Conservation (phyloP, 106 monocot species). For the Dactylorhiza incarnata region DNA sequence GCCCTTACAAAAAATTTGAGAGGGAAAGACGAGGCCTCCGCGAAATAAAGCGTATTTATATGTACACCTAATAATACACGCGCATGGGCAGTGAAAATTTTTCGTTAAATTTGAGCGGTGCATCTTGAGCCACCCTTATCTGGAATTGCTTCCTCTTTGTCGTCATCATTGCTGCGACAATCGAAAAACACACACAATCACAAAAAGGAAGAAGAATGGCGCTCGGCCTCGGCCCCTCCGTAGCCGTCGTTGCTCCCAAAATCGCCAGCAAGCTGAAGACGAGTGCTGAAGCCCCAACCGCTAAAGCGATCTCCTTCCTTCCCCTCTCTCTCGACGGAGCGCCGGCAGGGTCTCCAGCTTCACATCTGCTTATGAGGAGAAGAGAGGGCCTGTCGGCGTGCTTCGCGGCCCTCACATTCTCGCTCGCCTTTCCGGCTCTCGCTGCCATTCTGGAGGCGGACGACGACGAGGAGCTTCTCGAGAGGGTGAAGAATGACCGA, state of each 20-base stretch:
- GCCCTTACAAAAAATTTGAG: too few species aligned
- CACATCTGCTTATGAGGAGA: constrained; percentile 16
- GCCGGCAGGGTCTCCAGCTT: not conserved
- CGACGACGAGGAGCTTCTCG: constrained; percentile 78
- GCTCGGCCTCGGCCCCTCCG: not conserved
- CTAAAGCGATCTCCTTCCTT: not conserved
- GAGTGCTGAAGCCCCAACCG: not conserved
- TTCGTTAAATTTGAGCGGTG: not conserved
- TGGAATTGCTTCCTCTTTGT: not conserved
- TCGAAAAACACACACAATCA: not conserved
- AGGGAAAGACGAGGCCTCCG: too few species aligned
- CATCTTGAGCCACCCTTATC: not conserved
- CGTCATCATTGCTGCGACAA: not conserved
- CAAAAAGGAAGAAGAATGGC: not conserved
- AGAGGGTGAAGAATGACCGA: constrained; percentile 83
- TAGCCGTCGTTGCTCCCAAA: not conserved
- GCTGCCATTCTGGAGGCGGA: constrained; percentile 86
- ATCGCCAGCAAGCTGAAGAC: not conserved
- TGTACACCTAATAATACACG: too few species aligned
- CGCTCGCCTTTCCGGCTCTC: not conserved
- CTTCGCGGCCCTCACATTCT: constrained; percentile 16
- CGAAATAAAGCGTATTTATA: too few species aligned
- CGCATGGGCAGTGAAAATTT: too few species aligned
- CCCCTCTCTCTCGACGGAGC: not conserved
- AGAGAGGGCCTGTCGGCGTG: constrained; percentile 20